Evolutionary conservation across 148 eudicot genomes (phyloP), one percentile per base, ranked within the genome.

Genomic region (Nyssa sinensis): DNA sequence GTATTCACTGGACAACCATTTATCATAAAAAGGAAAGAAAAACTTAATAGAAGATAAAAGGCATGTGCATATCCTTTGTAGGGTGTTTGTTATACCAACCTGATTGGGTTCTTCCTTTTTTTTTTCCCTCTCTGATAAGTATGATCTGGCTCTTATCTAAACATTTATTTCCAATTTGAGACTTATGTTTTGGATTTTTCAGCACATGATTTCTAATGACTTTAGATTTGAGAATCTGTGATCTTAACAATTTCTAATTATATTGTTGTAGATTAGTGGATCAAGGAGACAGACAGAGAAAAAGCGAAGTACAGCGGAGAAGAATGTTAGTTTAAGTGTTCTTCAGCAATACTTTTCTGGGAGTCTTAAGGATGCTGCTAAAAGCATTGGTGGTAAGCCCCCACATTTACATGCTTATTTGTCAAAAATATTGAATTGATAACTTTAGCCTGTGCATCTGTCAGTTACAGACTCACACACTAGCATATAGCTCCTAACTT

Each of bases 361-460:
- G 76, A 94, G 98, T 74, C 89, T 94, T 11, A 94, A 92, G 83
- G 98, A 94, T 86, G 98, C 97, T 78, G 98, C 98, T 29, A 92
- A 90, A 83, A 84, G 84, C 79, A 86, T 94, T 86, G 98, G 96
- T 37, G 97, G 98, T 94, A 79, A 75, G 85, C 64, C 65, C 72
- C 64, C 28, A 51, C 62, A 31, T 34, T 70, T 66, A 24, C 12
- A 16, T 73, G 66, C 17, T 65, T 64, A n/a, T 62, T 24, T 61
- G 31, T 37, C 44, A 37, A n/a, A n/a, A n/a, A n/a, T n/a, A n/a
- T n/a, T n/a, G n/a, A n/a, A n/a, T n/a, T n/a, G n/a, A n/a, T n/a
- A n/a, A n/a, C n/a, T n/a, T n/a, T 41, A 41, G 12, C 2, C 0
- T 44, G 51, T 11, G 5, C 32, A 53, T 33, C 24, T 28, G 16